These are phyloP conservation scores for Arabidopsis thaliana DNA, from an alignment of 345 rosid genomes.

Conservation along the genomic window DNA sequence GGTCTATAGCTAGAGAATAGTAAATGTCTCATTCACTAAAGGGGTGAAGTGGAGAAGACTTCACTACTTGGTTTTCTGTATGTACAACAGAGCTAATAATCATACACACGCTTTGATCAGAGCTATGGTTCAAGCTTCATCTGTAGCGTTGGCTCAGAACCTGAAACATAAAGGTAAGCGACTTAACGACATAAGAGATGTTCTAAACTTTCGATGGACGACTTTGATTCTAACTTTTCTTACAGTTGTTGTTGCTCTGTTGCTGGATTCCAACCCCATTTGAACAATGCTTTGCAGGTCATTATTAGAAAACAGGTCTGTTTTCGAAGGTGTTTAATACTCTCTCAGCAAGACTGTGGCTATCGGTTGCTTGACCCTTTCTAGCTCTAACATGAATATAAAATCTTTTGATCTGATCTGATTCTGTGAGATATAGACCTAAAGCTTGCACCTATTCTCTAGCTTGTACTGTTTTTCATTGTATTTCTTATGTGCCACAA, in stretches of 20 bases:
- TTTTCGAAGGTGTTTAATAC: conserved; percentile 46
- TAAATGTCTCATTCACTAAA: too few species aligned
- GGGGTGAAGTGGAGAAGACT: too few species aligned
- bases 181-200: conserved; percentile 24
- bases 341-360: conserved; percentile 94
- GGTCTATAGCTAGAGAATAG: too few species aligned
- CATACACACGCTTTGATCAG: conserved; percentile 14
- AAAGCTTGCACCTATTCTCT: background rate
- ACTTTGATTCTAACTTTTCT: conserved; percentile 13
- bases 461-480: conserved; percentile 16
- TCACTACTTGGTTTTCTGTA: conserved; percentile 47
- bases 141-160: conserved; percentile 50
- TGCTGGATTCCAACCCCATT: conserved; percentile 74
- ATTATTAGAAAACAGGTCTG: conserved; percentile 48
- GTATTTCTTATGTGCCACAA: conserved; percentile 23
- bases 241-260: conserved; percentile 55
- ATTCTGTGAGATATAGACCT: conserved; percentile 30
- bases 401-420: conserved; percentile 55
- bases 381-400: conserved; percentile 95
- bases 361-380: conserved; percentile 94
- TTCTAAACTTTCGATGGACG: background rate
- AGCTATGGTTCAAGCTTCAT: conserved; percentile 47
- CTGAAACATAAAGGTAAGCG: conserved; percentile 32
- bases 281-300: conserved; percentile 85
- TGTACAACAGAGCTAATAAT: conserved; percentile 37